Percentiles rank a stretch among this genome's conserved stretches.
These are phyloP conservation scores for Paecilomyces formosus DNA, from an alignment of 2,329 filamentous ascomycete genomes.

Conservation along the genomic window DNA sequence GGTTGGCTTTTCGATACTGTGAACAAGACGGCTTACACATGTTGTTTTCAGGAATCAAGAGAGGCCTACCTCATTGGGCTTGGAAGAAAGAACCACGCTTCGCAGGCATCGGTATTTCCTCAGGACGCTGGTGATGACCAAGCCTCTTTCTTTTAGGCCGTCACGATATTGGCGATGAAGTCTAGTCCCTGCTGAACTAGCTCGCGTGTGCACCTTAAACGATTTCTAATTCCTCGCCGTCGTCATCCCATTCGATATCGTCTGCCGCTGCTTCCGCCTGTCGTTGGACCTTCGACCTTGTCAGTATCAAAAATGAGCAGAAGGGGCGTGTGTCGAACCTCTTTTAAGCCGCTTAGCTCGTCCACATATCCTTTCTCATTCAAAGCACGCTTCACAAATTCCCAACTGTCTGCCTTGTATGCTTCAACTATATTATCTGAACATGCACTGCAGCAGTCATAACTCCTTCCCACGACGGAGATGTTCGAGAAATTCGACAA, in stretches of 20 bases:
- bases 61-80: conserved; percentile 83
- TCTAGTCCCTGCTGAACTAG: neutral
- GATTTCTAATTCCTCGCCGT: conserved; percentile 30
- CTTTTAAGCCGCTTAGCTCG: conserved; percentile 53
- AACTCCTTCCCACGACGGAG: conserved; percentile 49
- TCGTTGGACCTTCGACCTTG: conserved; percentile 32
- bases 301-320: conserved; percentile 11
- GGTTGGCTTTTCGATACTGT: conserved; percentile 1
- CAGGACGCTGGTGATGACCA: conserved; percentile 2
- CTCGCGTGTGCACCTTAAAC: conserved; percentile 12
- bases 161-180: neutral
- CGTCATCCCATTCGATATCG: conserved; percentile 39
- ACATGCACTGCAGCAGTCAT: conserved; percentile 57
- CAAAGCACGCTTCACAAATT: conserved; percentile 52
- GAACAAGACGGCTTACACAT: neutral
- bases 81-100: conserved; percentile 51
- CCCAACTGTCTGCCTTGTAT: conserved; percentile 51
- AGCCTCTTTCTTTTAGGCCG: neutral
- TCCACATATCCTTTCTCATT: conserved; percentile 58
- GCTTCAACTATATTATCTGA: conserved; percentile 47
- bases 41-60: conserved; percentile 58
- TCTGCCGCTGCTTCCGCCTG: conserved; percentile 38
- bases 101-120: conserved; percentile 37
- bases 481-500: conserved; percentile 54
- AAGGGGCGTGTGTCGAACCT: conserved; percentile 32